Evolutionary conservation across 164 flowering plant species (phyloP), one percentile per base, ranked within the genome.

Genomic region (Annona cherimola): DNA sequence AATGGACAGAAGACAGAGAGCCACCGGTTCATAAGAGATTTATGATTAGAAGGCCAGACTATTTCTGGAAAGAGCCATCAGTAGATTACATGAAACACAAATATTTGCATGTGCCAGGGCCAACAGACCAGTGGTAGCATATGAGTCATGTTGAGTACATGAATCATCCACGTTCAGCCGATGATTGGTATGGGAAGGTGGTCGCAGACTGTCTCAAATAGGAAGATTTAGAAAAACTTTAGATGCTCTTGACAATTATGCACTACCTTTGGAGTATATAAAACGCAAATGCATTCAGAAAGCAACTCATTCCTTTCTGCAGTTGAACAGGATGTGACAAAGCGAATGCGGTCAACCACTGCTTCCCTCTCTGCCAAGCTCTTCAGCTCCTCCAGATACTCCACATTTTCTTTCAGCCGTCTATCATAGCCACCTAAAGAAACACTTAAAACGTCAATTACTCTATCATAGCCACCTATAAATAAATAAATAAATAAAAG

Each of bases 261-360:
- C 69, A 45, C 59, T 61, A 93, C 99, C 99, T 79, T 80, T 45
- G 98, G 99, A 1, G 98, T 95, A 40, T 95, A 95, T 60, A 95
- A 76, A 54, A 93, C 97, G 61, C 98, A 90, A 0, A 95, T 66
- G 76, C 97, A 93, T 75, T 91, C 71, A 3, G 98, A 88, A 42
- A 95, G 92, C 61, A 95, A 90, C 3, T 75, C 75, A 70, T 95
- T 95, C 79, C 99, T 85, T 77, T 93, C 89, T 12, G 88, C 75
- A 19, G 99, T 93, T 2, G 98, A 81, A 81, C 98, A 95, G 39
- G 99, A 93, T 65, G 98, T 91, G 74, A 93, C 76, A 80, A 93
- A 95, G 44, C 76, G 83, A 68, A 93, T 87, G 63, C 81, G 81
- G 59, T 84, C 72, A 42, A 84, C 76, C 5, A 95, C 87, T 45